phyloP scores from a whole-genome alignment of 2,329 filamentous ascomycete species.

The Falciphora oryzae region DNA sequence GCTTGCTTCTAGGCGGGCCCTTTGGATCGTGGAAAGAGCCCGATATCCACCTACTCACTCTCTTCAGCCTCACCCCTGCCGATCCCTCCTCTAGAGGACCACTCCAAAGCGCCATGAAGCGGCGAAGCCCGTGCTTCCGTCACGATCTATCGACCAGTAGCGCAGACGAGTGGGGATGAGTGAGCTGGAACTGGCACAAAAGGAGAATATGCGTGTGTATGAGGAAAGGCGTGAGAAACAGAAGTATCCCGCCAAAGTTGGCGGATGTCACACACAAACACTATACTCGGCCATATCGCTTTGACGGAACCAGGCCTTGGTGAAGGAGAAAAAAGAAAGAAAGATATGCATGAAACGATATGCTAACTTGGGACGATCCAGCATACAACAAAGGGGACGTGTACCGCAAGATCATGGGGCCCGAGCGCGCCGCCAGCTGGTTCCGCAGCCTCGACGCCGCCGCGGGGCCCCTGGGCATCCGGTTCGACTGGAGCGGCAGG shows the following conservation, averaged over 20 bases:
- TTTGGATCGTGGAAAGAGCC: too few relatives aligned
- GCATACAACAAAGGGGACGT: constrained; percentile 2
- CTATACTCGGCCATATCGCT: too few relatives aligned
- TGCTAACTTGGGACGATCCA: neutral
- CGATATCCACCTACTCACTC: neutral
- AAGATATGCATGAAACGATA: neutral
- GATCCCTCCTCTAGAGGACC: neutral
- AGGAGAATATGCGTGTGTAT: neutral
- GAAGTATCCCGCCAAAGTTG: too few relatives aligned
- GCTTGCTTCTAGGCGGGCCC: too few relatives aligned
- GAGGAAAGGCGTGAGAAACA: too few relatives aligned
- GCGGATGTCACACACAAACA: too few relatives aligned
- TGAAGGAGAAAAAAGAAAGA: neutral
- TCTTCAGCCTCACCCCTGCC: neutral
- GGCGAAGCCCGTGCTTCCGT: too few relatives aligned
- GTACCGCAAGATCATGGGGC: constrained; percentile 5
- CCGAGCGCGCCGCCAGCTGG: constrained; percentile 12
- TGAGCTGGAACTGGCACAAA: neutral
- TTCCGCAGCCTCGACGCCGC: constrained; percentile 25
- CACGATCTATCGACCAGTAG: neutral
- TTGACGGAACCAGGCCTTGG: neutral
- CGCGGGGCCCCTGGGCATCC: constrained; percentile 31
- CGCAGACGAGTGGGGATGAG: neutral
- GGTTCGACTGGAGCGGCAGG: constrained; percentile 33
- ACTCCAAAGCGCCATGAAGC: neutral